A percentile compares a stretch with the other conserved stretches of the same genome.
Conservation (phyloP, 345 rosid genomes). For the Cardamine occulta region DNA sequence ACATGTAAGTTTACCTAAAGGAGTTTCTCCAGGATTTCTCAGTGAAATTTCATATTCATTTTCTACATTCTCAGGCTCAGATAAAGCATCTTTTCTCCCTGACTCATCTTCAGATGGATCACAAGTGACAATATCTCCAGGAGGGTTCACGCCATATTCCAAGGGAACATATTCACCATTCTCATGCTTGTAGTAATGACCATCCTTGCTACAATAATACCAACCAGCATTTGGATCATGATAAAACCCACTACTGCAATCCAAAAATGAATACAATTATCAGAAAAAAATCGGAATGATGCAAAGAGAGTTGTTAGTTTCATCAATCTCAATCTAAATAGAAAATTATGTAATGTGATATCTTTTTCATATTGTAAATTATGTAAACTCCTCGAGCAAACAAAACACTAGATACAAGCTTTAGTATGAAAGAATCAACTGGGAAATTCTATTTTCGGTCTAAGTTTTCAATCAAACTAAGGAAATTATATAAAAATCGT, state of each 20-base stretch:
- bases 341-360: background rate
- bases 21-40: slow-evolving; percentile 8
- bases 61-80: slow-evolving; percentile 24
- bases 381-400: background rate
- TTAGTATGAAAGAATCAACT: background rate
- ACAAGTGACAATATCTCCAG: slow-evolving; percentile 34
- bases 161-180: slow-evolving; percentile 71
- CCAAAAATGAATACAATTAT: slow-evolving; percentile 7
- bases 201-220: slow-evolving; percentile 83
- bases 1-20: slow-evolving; percentile 22
- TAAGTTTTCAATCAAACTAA: background rate
- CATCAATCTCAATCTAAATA: slow-evolving; percentile 1
- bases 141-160: slow-evolving; percentile 42
- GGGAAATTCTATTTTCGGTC: background rate
- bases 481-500: background rate
- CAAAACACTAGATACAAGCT: background rate
- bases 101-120: slow-evolving; percentile 41
- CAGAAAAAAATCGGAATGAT: background rate
- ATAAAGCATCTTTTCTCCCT: slow-evolving; percentile 17
- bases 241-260: slow-evolving; percentile 83
- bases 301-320: background rate
- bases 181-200: slow-evolving; percentile 77
- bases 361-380: background rate
- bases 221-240: slow-evolving; percentile 86
- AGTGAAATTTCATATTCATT: slow-evolving; percentile 39